Conservation (phyloP, 805 yeast genomes). For the Scheffersomyces coipomensis region DNA sequence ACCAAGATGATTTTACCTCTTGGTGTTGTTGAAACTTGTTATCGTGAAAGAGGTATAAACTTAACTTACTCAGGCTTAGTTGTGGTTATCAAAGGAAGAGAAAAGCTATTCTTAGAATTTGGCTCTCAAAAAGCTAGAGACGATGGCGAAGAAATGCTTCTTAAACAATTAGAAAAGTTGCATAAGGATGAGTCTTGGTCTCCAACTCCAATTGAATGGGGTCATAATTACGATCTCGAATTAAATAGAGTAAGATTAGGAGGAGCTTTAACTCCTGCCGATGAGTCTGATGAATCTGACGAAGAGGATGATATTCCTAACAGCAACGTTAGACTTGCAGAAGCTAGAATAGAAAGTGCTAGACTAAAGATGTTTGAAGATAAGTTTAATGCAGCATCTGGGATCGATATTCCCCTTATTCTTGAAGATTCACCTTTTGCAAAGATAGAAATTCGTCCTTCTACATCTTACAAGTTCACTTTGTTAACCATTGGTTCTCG, state of each 20-base stretch:
- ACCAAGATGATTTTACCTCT: slow-evolving; percentile 84
- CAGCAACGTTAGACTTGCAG: slow-evolving; percentile 12
- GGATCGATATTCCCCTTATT: slow-evolving; percentile 66
- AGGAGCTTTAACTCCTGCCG: not conserved
- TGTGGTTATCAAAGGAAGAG: slow-evolving; percentile 68
- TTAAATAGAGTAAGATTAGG: slow-evolving; percentile 12
- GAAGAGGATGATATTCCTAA: slow-evolving; percentile 1
- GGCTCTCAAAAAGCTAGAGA: slow-evolving; percentile 62
- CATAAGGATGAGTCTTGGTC: slow-evolving; percentile 23
- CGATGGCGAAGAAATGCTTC: slow-evolving; percentile 61
- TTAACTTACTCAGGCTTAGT: slow-evolving; percentile 71
- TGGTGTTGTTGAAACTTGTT: slow-evolving; percentile 66
- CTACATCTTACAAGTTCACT: slow-evolving; percentile 56
- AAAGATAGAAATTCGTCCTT: slow-evolving; percentile 52
- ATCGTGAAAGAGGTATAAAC: slow-evolving; percentile 64
- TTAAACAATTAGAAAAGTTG: slow-evolving; percentile 48
- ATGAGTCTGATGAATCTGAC: not conserved
- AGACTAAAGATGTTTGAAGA: slow-evolving; percentile 68
- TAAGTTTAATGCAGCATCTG: slow-evolving; percentile 55
- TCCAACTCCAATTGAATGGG: slow-evolving; percentile 24
- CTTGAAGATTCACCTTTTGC: slow-evolving; percentile 62
- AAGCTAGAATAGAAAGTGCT: slow-evolving; percentile 48
- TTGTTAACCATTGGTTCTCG: slow-evolving; percentile 89
- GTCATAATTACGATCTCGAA: slow-evolving; percentile 16
- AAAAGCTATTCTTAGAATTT: slow-evolving; percentile 77